phyloP scores from a whole-genome alignment of 78 protist species.

The Cavenderia fasciculata region DNA sequence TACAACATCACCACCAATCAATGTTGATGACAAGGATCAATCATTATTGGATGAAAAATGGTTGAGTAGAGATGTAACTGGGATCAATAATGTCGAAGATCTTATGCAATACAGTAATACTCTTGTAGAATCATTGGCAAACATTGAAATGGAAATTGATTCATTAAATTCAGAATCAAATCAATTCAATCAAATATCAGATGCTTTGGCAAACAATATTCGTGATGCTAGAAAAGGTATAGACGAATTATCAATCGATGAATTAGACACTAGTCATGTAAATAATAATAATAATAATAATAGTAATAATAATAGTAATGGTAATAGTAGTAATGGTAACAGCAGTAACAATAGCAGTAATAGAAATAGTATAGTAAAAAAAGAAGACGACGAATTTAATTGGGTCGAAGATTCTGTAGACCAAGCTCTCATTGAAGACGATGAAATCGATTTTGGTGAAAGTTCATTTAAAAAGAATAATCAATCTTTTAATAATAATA shows the following conservation, averaged over 20 bases:
- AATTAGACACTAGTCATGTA: not conserved
- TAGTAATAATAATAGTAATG: constrained; percentile 13
- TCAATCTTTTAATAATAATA: too few relatives aligned
- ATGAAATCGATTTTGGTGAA: constrained; percentile 51
- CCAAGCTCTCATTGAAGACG: constrained; percentile 58
- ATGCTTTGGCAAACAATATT: constrained; percentile 16
- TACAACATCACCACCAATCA: not conserved
- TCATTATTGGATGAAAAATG: too few relatives aligned
- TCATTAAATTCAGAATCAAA: not conserved
- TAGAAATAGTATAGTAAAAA: not conserved
- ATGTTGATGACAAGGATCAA: too few relatives aligned
- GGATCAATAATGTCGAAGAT: constrained; percentile 1
- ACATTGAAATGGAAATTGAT: constrained; percentile 12
- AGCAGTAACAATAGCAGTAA: constrained; percentile 8
- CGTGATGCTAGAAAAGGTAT: constrained; percentile 48
- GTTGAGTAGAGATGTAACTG: not conserved
- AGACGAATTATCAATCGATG: constrained; percentile 51
- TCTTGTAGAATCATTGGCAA: constrained; percentile 1
- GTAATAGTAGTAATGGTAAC: not conserved
- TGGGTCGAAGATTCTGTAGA: constrained; percentile 63
- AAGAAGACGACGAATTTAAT: constrained; percentile 29
- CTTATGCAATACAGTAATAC: not conserved
- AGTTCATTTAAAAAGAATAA: too few relatives aligned
- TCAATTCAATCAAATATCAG: constrained; percentile 52
- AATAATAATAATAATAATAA: too few relatives aligned